Base-by-base conservation (phyloP, 106 monocot species). In the Dendrobium officinale region DNA sequence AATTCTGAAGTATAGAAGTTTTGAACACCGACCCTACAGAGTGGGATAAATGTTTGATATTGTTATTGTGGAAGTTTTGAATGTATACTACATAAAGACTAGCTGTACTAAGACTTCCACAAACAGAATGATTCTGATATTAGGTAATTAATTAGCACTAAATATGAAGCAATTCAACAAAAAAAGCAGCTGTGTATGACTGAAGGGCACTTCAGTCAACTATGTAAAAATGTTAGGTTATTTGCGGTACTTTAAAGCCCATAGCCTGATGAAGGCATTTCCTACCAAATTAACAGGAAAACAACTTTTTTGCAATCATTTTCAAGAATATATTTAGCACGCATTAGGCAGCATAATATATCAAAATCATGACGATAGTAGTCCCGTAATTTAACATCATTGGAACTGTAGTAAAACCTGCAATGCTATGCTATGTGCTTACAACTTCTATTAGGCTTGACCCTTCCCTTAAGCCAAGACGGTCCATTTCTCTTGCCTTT, bases 361-460 rank as follows among this genome's bases (percentile, higher is more conserved):
- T 15, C 22, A 33, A 70, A 37, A 70, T 0, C 33, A 67, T 70
- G 27, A 70, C 4, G 9, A 70, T 22, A 31, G 11, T 22, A 37
- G 13, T 70, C 37, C 19, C 27, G 4, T 11, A 31, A 37, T 15
- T 51, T 27, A 9, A 31, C 2, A 67, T 67, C 13, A 33, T 37
- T 70, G 10, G 70, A 37, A 33, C 33, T 37, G 22, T 26, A 70
- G 37, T 29, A 70, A 70, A 67, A 70, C 15, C 15, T 37, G 70
- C 5, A 70, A 49, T 22, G 48, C 77, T 6, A 29, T 54, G 51
- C 2, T 77, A 27, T 43, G 81, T 73, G 51, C 83, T 78, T 92
- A 98, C 97, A 91, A 98, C 97, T 92, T 98, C 97, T 85, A 79
- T 90, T 44, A 98, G 82, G 82, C 84, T 88, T 66, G 92, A 86